Conservation (phyloP, 805 yeast genomes). For the Starmerella kuoi region DNA sequence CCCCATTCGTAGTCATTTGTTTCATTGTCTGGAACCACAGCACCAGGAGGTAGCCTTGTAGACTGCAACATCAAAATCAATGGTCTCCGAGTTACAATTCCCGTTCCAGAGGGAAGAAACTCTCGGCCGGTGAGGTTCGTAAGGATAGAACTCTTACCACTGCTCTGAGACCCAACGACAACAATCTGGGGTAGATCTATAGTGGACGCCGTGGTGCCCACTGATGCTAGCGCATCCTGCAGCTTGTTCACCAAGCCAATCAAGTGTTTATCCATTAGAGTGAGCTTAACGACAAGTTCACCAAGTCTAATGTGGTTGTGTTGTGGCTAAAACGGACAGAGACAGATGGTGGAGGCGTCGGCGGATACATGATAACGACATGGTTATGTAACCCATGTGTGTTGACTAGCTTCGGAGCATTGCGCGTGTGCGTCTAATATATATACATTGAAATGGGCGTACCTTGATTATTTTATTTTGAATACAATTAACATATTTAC, state of each 20-base stretch:
- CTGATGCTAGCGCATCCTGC: slow-evolving; percentile 80
- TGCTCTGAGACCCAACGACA: slow-evolving; percentile 82
- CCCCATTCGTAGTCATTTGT: slow-evolving; percentile 71
- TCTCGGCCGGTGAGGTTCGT: slow-evolving; percentile 88
- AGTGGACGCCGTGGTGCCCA: slow-evolving; percentile 69
- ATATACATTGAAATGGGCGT: no score
- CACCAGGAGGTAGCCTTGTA: slow-evolving; percentile 28
- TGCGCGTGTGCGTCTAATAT: no score
- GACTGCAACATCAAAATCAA: slow-evolving; percentile 67
- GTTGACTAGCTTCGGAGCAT: no score
- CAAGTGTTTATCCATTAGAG: slow-evolving; percentile 72
- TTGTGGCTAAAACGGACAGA: not conserved
- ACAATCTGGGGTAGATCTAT: slow-evolving; percentile 81
- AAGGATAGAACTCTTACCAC: slow-evolving; percentile 79
- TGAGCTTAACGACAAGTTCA: no score
- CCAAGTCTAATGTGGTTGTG: not conserved
- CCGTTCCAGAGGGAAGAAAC: slow-evolving; percentile 80
- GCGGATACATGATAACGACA: no score
- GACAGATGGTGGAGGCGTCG: no score
- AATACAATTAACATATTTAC: no score
- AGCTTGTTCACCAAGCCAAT: slow-evolving; percentile 79
- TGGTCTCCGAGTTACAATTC: slow-evolving; percentile 86
- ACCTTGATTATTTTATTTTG: no score
- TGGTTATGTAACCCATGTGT: no score
- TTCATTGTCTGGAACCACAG: slow-evolving; percentile 27